Evolutionary conservation across 106 monocot genomes (phyloP).

Genomic region (Apostasia ramifera): DNA sequence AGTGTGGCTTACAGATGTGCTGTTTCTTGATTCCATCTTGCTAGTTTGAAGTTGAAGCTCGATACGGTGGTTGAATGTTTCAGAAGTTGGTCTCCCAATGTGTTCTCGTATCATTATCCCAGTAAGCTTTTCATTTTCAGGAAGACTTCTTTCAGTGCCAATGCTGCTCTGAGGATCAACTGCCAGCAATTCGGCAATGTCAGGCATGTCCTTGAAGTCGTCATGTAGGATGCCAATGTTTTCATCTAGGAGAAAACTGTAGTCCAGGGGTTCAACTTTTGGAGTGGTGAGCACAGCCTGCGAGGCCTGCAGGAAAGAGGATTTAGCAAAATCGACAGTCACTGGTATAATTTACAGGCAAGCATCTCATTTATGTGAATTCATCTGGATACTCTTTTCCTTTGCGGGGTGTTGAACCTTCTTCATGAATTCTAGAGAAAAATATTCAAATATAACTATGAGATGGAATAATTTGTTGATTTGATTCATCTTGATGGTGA

Average conservation of each 20-base stretch:
- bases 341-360: neutral
- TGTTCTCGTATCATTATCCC: slow-evolving; percentile 40
- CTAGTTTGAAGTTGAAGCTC: slow-evolving; percentile 32
- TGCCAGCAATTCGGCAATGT: neutral
- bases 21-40: slow-evolving; percentile 48
- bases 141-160: neutral
- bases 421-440: no score
- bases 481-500: no score
- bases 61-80: slow-evolving; percentile 2
- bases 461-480: no score
- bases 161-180: neutral
- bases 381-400: neutral
- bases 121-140: neutral
- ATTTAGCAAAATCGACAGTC: neutral
- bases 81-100: neutral
- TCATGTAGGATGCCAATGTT: slow-evolving; percentile 14
- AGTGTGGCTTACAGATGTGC: slow-evolving; percentile 20
- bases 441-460: no score
- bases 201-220: neutral
- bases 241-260: slow-evolving; percentile 22
- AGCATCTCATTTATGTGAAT: no score
- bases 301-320: slow-evolving; percentile 1
- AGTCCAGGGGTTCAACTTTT: slow-evolving; percentile 22
- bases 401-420: no score
- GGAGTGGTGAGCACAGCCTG: slow-evolving; percentile 19